Evolutionary conservation across 176 grass and related monocot species (phyloP).

Genomic region (Metroxylon sagu): DNA sequence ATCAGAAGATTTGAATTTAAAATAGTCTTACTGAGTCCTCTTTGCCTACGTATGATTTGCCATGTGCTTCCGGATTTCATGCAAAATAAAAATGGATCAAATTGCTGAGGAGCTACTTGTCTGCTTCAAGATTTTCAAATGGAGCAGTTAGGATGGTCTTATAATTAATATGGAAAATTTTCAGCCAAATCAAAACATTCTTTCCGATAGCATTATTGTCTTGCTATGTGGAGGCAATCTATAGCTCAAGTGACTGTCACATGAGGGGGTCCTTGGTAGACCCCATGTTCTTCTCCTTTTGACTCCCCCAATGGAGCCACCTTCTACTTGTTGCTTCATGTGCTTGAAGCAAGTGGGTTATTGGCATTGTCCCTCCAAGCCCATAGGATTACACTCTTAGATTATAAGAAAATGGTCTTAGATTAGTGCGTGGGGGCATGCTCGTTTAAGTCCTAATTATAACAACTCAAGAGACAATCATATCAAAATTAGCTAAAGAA

Average conservation of each 20-base stretch:
- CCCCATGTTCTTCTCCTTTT: constrained; percentile 2
- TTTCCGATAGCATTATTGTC: neutral
- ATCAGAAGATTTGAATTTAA: neutral
- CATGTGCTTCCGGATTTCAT: constrained; percentile 1
- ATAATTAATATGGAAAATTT: constrained; percentile 1
- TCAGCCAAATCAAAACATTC: constrained; percentile 1
- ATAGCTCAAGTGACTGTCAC: constrained; percentile 1
- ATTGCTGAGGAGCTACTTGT: neutral
- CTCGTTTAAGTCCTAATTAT: neutral
- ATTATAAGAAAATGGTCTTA: neutral
- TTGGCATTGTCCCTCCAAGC: too few species aligned
- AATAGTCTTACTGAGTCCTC: neutral
- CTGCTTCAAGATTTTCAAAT: neutral
- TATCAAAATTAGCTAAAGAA: neutral
- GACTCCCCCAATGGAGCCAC: neutral
- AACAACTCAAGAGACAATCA: constrained; percentile 1
- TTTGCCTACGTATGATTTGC: neutral
- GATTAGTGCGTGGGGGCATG: constrained; percentile 2
- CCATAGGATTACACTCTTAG: too few species aligned
- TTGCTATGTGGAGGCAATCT: constrained; percentile 27
- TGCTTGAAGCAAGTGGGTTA: constrained; percentile 22
- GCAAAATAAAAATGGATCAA: constrained; percentile 8
- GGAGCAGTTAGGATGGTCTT: neutral
- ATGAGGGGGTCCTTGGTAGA: neutral
- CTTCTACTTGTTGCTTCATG: neutral